These are phyloP conservation scores for Neltuma alba DNA, from an alignment of 306 rosid genomes.

Conservation along the genomic window DNA sequence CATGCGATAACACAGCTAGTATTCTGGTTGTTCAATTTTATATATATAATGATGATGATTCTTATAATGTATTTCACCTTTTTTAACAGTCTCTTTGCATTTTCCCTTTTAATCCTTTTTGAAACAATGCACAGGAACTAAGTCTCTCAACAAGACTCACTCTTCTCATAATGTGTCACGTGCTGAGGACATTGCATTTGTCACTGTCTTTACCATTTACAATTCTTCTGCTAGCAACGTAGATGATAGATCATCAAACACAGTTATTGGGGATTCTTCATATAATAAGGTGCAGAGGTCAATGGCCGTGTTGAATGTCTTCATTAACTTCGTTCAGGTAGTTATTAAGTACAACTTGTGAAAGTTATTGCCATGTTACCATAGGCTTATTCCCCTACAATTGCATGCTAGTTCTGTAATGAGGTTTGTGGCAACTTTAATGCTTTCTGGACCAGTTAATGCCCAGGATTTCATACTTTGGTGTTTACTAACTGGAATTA, in stretches of 20 bases:
- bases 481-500: not conserved
- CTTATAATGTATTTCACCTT: conserved; percentile 25
- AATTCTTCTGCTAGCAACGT: conserved; percentile 53
- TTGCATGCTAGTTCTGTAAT: conserved; percentile 25
- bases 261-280: conserved; percentile 68
- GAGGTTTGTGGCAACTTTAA: not conserved
- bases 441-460: not conserved
- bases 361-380: not conserved
- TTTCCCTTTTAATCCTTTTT: not conserved
- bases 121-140: conserved; percentile 57
- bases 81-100: not conserved
- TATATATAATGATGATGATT: not conserved
- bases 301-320: conserved; percentile 74
- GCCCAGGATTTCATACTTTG: not conserved
- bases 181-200: conserved; percentile 54
- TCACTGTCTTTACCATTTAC: conserved; percentile 77
- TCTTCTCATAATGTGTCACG: conserved; percentile 37
- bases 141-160: conserved; percentile 71
- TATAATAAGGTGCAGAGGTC: conserved; percentile 74
- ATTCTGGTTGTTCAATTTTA: not conserved
- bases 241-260: conserved; percentile 52
- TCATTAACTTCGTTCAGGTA: conserved; percentile 85
- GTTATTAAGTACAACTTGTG: conserved; percentile 12
- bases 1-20: not conserved
- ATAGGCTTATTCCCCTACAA: conserved; percentile 21